These are phyloP conservation scores for Histomonas meleagridis DNA, from an alignment of 208 protist genomes.

Conservation along the genomic window DNA sequence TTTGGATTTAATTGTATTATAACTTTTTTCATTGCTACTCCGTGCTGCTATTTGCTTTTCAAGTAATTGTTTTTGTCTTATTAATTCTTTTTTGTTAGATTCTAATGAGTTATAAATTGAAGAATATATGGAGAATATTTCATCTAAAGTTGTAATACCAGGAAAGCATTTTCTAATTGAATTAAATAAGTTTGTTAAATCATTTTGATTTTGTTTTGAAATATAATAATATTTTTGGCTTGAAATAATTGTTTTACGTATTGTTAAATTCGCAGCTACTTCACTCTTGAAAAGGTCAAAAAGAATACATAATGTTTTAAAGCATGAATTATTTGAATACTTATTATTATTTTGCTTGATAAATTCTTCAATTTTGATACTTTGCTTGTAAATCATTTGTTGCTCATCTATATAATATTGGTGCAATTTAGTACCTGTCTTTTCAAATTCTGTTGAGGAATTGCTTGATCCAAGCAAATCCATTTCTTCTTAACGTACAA, in stretches of 20 bases:
- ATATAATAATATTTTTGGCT: background rate
- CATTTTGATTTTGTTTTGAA: background rate
- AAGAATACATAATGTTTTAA: background rate
- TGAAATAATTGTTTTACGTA: background rate
- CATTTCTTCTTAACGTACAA: no score
- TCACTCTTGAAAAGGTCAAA: conserved; percentile 6
- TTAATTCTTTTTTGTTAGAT: no score
- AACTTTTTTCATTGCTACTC: no score
- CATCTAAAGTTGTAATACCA: background rate
- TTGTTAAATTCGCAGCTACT: background rate
- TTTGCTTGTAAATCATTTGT: background rate
- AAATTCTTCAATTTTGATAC: background rate
- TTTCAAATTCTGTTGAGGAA: no score
- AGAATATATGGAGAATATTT: background rate
- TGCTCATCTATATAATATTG: no score
- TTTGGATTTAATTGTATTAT: no score
- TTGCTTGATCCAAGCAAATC: no score
- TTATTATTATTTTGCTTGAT: background rate
- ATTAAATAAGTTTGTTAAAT: background rate
- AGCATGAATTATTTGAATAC: background rate
- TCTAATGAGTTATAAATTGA: no score
- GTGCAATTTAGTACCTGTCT: no score
- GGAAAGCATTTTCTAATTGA: background rate
- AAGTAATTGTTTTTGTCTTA: no score
- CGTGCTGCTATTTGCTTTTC: no score